These are phyloP conservation scores for Hanseniaspora sp. DNA, from an alignment of 1,139 yeast species.

Conservation along the genomic window DNA sequence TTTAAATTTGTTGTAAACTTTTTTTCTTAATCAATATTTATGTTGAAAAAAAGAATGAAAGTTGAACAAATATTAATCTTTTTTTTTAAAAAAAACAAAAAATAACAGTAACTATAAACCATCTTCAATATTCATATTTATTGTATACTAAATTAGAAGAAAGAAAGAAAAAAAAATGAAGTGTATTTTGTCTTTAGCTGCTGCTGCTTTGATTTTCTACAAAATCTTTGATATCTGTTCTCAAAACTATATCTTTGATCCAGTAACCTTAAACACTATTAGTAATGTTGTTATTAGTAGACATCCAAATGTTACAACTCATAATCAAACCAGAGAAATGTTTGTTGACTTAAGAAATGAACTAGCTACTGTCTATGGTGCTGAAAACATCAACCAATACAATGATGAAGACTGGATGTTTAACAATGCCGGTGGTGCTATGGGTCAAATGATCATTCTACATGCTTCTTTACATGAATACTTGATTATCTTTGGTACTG, in stretches of 20 bases:
- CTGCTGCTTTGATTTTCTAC: constrained; percentile 1
- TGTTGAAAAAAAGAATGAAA: no score
- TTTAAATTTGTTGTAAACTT: no score
- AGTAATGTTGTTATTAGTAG: constrained; percentile 43
- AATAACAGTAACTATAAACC: no score
- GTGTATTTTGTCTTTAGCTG: neutral
- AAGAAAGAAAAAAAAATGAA: neutral
- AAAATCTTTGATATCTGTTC: constrained; percentile 17
- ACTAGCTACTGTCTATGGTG: constrained; percentile 55
- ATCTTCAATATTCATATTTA: no score
- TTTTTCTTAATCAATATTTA: no score
- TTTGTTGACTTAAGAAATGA: constrained; percentile 51
- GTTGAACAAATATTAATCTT: no score
- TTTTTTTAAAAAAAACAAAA: no score
- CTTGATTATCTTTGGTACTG: constrained; percentile 76
- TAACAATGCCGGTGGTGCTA: constrained; percentile 97
- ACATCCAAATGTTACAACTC: constrained; percentile 33
- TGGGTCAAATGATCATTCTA: constrained; percentile 92
- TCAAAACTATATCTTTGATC: constrained; percentile 38
- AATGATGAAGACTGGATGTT: constrained; percentile 80
- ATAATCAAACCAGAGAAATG: constrained; percentile 22
- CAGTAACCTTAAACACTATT: constrained; percentile 38
- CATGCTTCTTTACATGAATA: constrained; percentile 96
- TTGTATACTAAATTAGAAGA: neutral
- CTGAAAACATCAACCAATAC: constrained; percentile 53